Conservation (phyloP, 495 filamentous ascomycete species). For the Neohortaea acidophila region DNA sequence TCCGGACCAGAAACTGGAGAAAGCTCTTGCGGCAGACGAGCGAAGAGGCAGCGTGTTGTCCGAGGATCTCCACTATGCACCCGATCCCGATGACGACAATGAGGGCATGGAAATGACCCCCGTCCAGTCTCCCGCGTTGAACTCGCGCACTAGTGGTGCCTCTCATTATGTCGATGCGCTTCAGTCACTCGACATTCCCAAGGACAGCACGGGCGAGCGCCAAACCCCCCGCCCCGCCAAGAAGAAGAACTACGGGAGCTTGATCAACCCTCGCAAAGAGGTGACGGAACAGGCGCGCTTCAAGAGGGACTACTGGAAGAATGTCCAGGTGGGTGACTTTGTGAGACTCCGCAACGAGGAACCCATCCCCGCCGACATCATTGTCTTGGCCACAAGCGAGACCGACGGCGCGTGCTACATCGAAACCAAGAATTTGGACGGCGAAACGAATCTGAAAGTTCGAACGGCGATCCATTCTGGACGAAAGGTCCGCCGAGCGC, state of each 20-base stretch:
- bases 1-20: conserved; percentile 33
- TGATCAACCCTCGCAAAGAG: conserved; percentile 46
- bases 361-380: conserved; percentile 84
- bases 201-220: background rate
- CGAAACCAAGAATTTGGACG: conserved; percentile 95
- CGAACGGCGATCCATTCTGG: conserved; percentile 80
- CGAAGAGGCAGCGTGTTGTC: conserved; percentile 47
- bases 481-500: conserved; percentile 69
- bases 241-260: conserved; percentile 41
- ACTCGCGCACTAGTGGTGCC: conserved; percentile 22
- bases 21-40: conserved; percentile 20
- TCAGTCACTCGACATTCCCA: conserved; percentile 12
- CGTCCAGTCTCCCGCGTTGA: conserved; percentile 66
- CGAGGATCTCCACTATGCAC: conserved; percentile 33
- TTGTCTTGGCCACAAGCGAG: conserved; percentile 92
- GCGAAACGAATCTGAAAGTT: conserved; percentile 95
- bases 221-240: background rate
- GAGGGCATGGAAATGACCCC: conserved; percentile 85
- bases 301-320: conserved; percentile 91
- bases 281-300: conserved; percentile 55
- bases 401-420: conserved; percentile 91
- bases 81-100: conserved; percentile 30
- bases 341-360: conserved; percentile 94
- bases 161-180: conserved; percentile 15
- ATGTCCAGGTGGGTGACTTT: conserved; percentile 87